Evolutionary conservation across 257 asterid species (phyloP), one percentile per base, ranked within the genome.

Genomic region (Solanum medicagineum): DNA sequence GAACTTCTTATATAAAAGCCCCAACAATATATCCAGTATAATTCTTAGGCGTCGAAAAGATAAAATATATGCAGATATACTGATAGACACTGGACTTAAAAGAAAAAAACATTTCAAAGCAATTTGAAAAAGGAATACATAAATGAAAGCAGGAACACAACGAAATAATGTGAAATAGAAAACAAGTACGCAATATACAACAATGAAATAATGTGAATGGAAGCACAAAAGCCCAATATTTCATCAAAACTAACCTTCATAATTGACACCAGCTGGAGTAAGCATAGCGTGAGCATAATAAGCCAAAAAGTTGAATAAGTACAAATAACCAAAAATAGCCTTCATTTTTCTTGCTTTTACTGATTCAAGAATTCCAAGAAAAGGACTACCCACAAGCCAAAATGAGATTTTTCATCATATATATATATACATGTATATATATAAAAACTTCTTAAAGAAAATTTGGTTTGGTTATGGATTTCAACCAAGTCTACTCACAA

Each of bases 181-280:
- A 24, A 63, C 42, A 63, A 63, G 1, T 63, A 24, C 19, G 13
- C 7, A 0, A 24, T 40, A 24, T 24, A 63, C 19, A 63, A 62
- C 10, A 62, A 63, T 1, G 13, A 63, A 63, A 63, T 12, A 63
- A 63, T 4, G 5, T 19, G 0, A 24, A 24, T 13, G 17, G 7
- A 13, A 63, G 42, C 24, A 55, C 74, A 29, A 66, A 66, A 29
- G 0, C 74, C 20, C 16, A 42, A 7, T 63, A 83, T 83, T 45
- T 74, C 81, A 45, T 3, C 22, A 10, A 47, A 40, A 74, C 45
- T 85, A 55, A 95, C 99, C 99, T 96, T 96, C 99, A 79, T 81
- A 92, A 91, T 96, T 96, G 90, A 96, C 92, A 81, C 98, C 99
- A 89, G 92, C 89, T 81, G 97, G 95, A 44, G 99, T 89, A 71